These are phyloP conservation scores for Sugiyamaella paludigena DNA, from an alignment of 1,139 yeast species.

Conservation along the genomic window DNA sequence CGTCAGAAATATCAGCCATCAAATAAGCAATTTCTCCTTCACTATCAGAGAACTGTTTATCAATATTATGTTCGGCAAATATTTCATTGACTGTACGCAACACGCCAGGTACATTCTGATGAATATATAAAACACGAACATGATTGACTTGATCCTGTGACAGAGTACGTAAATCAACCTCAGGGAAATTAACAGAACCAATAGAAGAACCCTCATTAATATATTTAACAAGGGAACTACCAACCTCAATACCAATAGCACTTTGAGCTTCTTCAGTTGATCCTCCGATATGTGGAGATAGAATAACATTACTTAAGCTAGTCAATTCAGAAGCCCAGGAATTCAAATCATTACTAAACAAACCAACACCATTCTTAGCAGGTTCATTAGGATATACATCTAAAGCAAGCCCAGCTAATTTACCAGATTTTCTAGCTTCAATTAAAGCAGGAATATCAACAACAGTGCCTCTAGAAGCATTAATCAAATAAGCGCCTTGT, in stretches of 20 bases:
- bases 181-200: constrained; percentile 99
- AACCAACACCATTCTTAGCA: constrained; percentile 87
- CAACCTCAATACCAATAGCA: constrained; percentile 96
- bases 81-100: constrained; percentile 95
- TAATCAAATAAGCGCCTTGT: constrained; percentile 89
- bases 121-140: constrained; percentile 93
- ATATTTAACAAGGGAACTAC: constrained; percentile 78
- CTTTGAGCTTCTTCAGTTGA: constrained; percentile 99
- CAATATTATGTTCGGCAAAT: constrained; percentile 91
- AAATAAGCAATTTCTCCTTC: constrained; percentile 94
- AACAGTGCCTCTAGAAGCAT: constrained; percentile 97
- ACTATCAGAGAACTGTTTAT: constrained; percentile 95
- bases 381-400: constrained; percentile 99
- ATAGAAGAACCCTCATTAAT: constrained; percentile 95
- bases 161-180: constrained; percentile 85
- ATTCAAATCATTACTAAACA: constrained; percentile 71
- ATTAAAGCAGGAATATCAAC: constrained; percentile 93
- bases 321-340: constrained; percentile 81
- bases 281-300: constrained; percentile 98
- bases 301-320: constrained; percentile 79
- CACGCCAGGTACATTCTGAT: constrained; percentile 98
- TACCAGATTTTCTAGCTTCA: constrained; percentile 88
- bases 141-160: constrained; percentile 80
- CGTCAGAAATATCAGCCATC: constrained; percentile 96
- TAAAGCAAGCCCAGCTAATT: constrained; percentile 95